Percentiles rank a stretch among this genome's conserved stretches.
These are phyloP conservation scores for Nadsonia commutata DNA, from an alignment of 1,139 yeast genomes.

Conservation along the genomic window DNA sequence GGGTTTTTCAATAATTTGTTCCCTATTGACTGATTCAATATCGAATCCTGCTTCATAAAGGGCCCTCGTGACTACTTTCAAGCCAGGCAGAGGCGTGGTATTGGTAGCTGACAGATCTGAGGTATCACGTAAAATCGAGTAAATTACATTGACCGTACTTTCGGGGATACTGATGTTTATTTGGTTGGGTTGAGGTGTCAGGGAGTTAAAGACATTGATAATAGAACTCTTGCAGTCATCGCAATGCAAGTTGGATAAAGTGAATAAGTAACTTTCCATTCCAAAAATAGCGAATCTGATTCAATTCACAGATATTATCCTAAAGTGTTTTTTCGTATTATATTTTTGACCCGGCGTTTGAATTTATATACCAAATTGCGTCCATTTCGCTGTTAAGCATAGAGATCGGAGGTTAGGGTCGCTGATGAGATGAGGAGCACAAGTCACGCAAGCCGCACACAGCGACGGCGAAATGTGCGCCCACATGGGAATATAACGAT, in stretches of 20 bases:
- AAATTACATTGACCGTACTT: constrained; percentile 4
- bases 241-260: constrained; percentile 8
- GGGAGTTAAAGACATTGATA: constrained; percentile 3
- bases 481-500: too few relatives aligned
- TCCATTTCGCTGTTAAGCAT: too few relatives aligned
- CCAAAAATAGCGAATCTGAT: background rate
- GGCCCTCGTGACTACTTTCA: background rate
- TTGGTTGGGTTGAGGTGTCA: background rate
- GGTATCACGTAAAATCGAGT: background rate
- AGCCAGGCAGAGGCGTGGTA: background rate
- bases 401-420: too few relatives aligned
- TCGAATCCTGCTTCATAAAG: constrained; percentile 19
- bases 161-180: constrained; percentile 4
- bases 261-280: constrained; percentile 7
- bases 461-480: too few relatives aligned
- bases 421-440: too few relatives aligned
- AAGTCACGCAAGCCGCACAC: too few relatives aligned
- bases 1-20: constrained; percentile 5
- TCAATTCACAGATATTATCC: too few relatives aligned
- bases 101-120: background rate
- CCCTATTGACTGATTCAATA: constrained; percentile 13
- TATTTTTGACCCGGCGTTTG: too few relatives aligned
- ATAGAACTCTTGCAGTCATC: constrained; percentile 6
- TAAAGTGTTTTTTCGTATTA: too few relatives aligned
- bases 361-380: too few relatives aligned